These are phyloP conservation scores for Cymodocea nodosa DNA, from an alignment of 116 monocot species.

Conservation along the genomic window DNA sequence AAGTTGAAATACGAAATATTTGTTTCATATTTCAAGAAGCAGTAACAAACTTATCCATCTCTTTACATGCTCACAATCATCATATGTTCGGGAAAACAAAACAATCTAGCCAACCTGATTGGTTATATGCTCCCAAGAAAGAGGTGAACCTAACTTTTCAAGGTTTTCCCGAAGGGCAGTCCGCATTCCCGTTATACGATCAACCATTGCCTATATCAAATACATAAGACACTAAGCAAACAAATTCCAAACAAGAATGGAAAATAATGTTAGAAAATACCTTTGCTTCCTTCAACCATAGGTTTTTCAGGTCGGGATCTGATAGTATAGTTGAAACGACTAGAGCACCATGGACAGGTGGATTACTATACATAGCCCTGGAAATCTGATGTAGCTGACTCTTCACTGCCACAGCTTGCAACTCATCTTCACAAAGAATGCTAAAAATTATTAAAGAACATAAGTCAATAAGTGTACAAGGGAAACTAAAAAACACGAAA, in stretches of 20 bases:
- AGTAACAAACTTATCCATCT: too few species aligned
- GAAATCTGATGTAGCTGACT: conserved; percentile 96
- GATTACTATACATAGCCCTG: conserved; percentile 97
- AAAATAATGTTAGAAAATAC: conserved; percentile 15
- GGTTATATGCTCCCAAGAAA: conserved; percentile 97
- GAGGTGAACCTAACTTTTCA: conserved; percentile 68
- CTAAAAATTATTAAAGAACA: conserved; percentile 9
- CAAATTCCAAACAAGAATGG: neutral
- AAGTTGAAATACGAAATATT: too few species aligned
- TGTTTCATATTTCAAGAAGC: too few species aligned
- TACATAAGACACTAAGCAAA: neutral
- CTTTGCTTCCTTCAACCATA: conserved; percentile 94
- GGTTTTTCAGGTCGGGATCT: conserved; percentile 68
- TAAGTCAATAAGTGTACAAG: neutral
- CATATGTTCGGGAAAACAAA: neutral
- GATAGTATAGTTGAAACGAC: conserved; percentile 75
- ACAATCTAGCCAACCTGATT: conserved; percentile 52
- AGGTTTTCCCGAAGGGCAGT: conserved; percentile 65
- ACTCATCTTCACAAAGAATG: conserved; percentile 83
- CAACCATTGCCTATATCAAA: conserved; percentile 71
- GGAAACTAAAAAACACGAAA: neutral
- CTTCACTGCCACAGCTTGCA: conserved; percentile 91
- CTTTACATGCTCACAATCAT: too few species aligned
- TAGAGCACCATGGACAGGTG: conserved; percentile 85
- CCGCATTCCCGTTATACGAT: conserved; percentile 96